A percentile compares a stretch with the other conserved stretches of the same genome.
These are phyloP conservation scores for Spiromastix sp. DNA, from an alignment of 2,329 filamentous ascomycete genomes.

Conservation along the genomic window DNA sequence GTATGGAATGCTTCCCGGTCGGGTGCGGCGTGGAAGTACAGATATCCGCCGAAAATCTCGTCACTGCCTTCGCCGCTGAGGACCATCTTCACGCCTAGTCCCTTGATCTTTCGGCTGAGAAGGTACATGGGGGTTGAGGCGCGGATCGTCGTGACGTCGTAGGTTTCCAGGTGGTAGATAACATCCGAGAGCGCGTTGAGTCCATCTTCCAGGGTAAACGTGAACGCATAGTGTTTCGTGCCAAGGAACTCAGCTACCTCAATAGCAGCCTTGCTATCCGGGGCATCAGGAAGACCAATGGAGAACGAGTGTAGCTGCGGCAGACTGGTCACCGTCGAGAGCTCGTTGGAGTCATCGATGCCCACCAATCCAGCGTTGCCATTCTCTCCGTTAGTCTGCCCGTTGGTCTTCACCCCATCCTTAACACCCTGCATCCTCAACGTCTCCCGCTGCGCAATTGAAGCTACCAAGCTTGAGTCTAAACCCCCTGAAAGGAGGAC, in stretches of 20 bases:
- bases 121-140: conserved; percentile 98
- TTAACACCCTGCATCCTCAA: conserved; percentile 56
- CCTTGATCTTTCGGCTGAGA: conserved; percentile 96
- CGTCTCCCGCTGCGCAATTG: conserved; percentile 91
- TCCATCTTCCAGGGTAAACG: conserved; percentile 94
- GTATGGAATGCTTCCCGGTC: conserved; percentile 87
- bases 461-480: conserved; percentile 88
- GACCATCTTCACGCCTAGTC: conserved; percentile 99
- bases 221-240: conserved; percentile 96
- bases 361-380: conserved; percentile 61
- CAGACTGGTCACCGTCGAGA: conserved; percentile 82
- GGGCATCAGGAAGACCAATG: conserved; percentile 85
- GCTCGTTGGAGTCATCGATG: conserved; percentile 83
- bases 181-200: conserved; percentile 95
- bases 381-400: conserved; percentile 34
- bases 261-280: conserved; percentile 81
- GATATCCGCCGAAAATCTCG: conserved; percentile 96
- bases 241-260: conserved; percentile 95
- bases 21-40: conserved; percentile 95
- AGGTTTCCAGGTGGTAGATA: conserved; percentile 95
- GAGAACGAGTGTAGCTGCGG: conserved; percentile 98
- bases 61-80: conserved; percentile 93
- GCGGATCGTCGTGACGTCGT: conserved; percentile 96
- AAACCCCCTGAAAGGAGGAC: conserved; percentile 90
- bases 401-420: conserved; percentile 35